Base-by-base conservation (phyloP, 768 basidiomycete species). In the Lactifluus subvellereus region DNA sequence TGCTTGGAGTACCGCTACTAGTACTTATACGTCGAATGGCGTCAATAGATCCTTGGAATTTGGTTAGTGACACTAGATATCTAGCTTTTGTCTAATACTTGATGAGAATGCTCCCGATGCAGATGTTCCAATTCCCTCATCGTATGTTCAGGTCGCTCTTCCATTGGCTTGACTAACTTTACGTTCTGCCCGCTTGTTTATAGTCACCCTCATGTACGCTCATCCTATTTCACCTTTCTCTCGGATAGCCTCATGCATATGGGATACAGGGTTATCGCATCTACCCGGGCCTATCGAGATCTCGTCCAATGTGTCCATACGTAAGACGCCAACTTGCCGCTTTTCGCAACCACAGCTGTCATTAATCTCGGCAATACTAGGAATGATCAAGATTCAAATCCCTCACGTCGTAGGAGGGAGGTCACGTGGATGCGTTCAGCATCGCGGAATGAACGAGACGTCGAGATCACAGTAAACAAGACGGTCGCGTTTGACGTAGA, bases 101-200 rank as follows among this genome's bases (percentile, higher is more conserved):
- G 47, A 53, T 64, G 47, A 64, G 0, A n/a, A 2, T 16, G 6
- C 22, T 38, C 6, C 6, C 42, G 11, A 45, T 32, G 3, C 33
- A 66, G 65, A 64, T 66, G 62, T 66, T 66, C 35, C 65, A 56
- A 57, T 65, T 51, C 20, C 65, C 65, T 10, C 65, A 66, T 37
- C 22, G 65, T 66, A 45, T 45, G 65, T 53, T 6, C 14, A 33
- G 5, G 37, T 53, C 48, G n/a, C 37, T 20, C 27, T 14, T 5
- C 6, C 40, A 14, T 55, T 33, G 5, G 2, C 32, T n/a, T 6
- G 7, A 11, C 63, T 65, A 43, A 58, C 38, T 32, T 32, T 2
- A 16, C 42, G 16, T 10, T 40, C 16, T 13, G 9, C 20, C 13
- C 20, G 3, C 18, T 54, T 13, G 22, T 13, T 32, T 33, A 4